Conservation (phyloP, 768 basidiomycete genomes). For the Pisolithus sp. region DNA sequence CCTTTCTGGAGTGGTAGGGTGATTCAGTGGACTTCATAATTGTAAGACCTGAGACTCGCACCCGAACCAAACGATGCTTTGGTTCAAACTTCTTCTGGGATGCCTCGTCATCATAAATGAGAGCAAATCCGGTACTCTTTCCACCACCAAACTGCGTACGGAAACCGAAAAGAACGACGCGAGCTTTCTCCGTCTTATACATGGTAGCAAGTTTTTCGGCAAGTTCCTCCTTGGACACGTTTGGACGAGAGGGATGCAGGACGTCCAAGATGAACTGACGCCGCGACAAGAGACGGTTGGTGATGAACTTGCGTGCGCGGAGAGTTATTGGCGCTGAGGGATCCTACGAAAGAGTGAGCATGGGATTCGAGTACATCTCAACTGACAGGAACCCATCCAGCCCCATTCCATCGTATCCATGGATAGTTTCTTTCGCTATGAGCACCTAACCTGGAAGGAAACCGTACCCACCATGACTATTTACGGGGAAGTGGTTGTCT, state of each 20-base stretch:
- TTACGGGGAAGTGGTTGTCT: neutral
- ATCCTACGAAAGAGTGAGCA: conserved; percentile 44
- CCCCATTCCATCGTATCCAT: conserved; percentile 6
- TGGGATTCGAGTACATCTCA: conserved; percentile 18
- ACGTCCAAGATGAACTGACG: conserved; percentile 95
- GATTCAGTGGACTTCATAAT: conserved; percentile 1
- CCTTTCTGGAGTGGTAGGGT: conserved; percentile 46
- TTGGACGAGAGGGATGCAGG: conserved; percentile 91
- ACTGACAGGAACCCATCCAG: conserved; percentile 21
- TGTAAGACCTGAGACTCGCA: conserved; percentile 37
- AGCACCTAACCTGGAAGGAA: conserved; percentile 15
- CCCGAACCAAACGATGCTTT: conserved; percentile 88
- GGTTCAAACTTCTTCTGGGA: conserved; percentile 98
- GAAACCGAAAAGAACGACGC: conserved; percentile 92
- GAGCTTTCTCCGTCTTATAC: conserved; percentile 89
- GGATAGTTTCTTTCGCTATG: neutral
- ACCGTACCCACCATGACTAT: conserved; percentile 34
- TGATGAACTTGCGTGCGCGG: conserved; percentile 98
- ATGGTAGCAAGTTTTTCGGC: conserved; percentile 85
- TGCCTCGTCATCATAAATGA: conserved; percentile 96
- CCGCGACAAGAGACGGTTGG: conserved; percentile 93
- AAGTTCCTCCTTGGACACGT: conserved; percentile 89
- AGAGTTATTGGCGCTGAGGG: conserved; percentile 83
- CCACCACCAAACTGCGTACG: conserved; percentile 98
- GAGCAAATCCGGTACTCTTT: conserved; percentile 90